Evolutionary conservation across 2,329 filamentous ascomycete species (phyloP).

Genomic region (Botrytis byssoidea): DNA sequence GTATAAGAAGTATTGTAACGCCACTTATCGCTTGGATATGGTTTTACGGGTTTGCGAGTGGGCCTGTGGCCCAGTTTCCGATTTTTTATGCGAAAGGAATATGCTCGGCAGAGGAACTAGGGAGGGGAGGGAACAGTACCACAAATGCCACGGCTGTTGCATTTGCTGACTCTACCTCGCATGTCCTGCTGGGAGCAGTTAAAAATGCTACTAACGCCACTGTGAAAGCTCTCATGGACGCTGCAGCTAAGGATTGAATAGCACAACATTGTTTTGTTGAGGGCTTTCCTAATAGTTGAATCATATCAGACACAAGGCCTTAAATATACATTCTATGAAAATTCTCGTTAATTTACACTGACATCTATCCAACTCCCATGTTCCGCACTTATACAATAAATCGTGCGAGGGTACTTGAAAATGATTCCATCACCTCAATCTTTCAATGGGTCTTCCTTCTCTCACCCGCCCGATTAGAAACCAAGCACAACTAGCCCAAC

Average conservation of each 20-base stretch:
- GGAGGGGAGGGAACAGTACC: too few relatives aligned
- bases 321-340: not conserved
- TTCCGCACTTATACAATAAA: not conserved
- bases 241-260: not conserved
- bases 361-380: not conserved
- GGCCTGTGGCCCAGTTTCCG: too few relatives aligned
- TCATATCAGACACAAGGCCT: not conserved
- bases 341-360: not conserved
- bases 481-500: slow-evolving; percentile 51
- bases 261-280: not conserved
- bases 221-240: not conserved
- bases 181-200: not conserved
- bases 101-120: not conserved
- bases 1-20: not conserved
- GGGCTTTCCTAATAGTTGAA: not conserved
- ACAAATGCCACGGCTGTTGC: not conserved
- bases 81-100: not conserved
- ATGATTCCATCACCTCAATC: slow-evolving; percentile 26
- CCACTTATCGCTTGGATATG: not conserved
- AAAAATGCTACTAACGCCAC: not conserved
- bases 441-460: slow-evolving; percentile 37
- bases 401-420: not conserved
- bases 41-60: not conserved
- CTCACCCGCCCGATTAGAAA: slow-evolving; percentile 46
- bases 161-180: not conserved